A percentile compares a stretch with the other conserved stretches of the same genome.
Conservation (phyloP, 129 eudicot species). For the Flaveria ramosissima region DNA sequence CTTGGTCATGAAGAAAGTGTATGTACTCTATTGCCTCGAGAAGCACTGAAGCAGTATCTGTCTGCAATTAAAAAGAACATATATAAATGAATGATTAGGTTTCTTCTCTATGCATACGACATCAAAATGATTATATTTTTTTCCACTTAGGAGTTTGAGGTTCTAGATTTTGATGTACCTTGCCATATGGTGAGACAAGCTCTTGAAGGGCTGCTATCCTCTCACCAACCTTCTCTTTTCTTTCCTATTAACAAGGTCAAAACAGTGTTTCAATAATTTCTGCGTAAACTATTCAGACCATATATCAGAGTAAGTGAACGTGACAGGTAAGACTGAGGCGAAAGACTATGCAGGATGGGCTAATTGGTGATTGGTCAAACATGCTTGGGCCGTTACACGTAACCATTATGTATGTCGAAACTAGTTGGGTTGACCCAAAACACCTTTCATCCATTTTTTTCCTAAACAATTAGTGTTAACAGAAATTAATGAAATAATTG, state of each 20-base stretch:
- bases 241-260: conserved; percentile 50
- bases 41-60: conserved; percentile 96
- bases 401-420: background rate
- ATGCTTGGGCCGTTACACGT: background rate
- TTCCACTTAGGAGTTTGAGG: background rate
- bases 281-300: conserved; percentile 8
- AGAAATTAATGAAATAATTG: background rate
- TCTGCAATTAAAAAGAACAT: conserved; percentile 51
- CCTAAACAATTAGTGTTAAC: background rate
- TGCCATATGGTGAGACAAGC: conserved; percentile 90
- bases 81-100: background rate
- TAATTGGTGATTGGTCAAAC: background rate
- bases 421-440: background rate
- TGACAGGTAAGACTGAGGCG: background rate
- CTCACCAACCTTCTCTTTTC: conserved; percentile 85
- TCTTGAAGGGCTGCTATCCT: conserved; percentile 81
- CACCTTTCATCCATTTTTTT: background rate
- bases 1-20: conserved; percentile 89
- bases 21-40: conserved; percentile 88
- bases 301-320: background rate
- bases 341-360: background rate
- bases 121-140: background rate
- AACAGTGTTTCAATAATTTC: background rate
- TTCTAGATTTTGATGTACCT: conserved; percentile 44
- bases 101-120: background rate